Base-by-base conservation (phyloP, 352 stramenopile genomes). In the Aphanomyces astaci region DNA sequence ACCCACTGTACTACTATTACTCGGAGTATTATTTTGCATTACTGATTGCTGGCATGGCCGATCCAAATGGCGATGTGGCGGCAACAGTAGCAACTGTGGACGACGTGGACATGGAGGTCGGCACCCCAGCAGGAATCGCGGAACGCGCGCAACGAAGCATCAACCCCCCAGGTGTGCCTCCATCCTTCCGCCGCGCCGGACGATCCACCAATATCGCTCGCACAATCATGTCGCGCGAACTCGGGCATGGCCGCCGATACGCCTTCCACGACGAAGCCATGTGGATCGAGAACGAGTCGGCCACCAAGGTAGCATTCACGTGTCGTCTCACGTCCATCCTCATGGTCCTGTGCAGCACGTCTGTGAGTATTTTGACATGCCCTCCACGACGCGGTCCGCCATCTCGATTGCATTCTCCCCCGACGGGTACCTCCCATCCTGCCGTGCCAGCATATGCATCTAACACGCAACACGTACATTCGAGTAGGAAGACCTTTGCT, bases 331-430 rank as follows among this genome's bases (percentile, higher is more conserved):
- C 71, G 24, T 1, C 40, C 24, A 5, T 27, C 30, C 9, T 53
- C 25, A 63, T 63, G 27, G 52, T 25, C 7, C 52, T 53, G 36
- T 51, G 64, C 62, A 94, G 86, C 86, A 94, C 54, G 77, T 91
- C 64, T 92, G 86, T 66, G 79, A 78, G 31, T 94, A 94, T 67
- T 92, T 92, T 70, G 84, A 94, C 54, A 71, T 94, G 33, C 86
- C 86, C 19, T 81, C 85, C 52, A 94, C 83, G 45, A 94, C 86
- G 72, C 91, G 92, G 71, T 94, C 86, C 9, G 92, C 86, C 25
- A 94, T 94, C 57, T 94, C 86, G 28, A 94, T 94, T 53, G 84
- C 86, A 32, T 91, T 94, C 66, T 92, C 84, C 77, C 84, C 86
- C 22, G 83, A 94, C 63, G 86, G 86, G 86, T 94, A 57, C 48